Evolutionary conservation across 345 rosid genomes (phyloP).

Genomic region (Nasturtium officinale): DNA sequence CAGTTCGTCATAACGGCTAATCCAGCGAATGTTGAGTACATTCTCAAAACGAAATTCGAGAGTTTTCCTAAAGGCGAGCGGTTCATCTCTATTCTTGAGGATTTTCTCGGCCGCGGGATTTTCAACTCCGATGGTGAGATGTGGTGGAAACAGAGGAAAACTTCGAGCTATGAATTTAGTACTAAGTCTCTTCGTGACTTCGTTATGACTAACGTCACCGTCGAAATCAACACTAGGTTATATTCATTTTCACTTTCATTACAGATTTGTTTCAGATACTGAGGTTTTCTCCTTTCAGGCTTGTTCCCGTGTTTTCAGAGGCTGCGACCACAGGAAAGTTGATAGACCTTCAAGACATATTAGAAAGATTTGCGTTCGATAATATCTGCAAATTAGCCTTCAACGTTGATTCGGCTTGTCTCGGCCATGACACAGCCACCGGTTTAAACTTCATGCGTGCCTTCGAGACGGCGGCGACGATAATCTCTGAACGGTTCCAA

Average conservation of each 20-base stretch:
- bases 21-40: conserved; percentile 60
- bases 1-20: conserved; percentile 55
- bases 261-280: not conserved
- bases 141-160: conserved; percentile 76
- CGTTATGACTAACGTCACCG: conserved; percentile 55
- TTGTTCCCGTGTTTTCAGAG: conserved; percentile 55
- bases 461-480: conserved; percentile 50
- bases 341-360: conserved; percentile 61
- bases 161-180: conserved; percentile 76
- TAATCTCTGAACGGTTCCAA: conserved; percentile 48
- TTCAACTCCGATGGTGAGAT: conserved; percentile 64
- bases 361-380: conserved; percentile 72
- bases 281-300: conserved; percentile 39
- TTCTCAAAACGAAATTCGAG: conserved; percentile 63
- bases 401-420: conserved; percentile 61
- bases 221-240: conserved; percentile 42
- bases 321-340: conserved; percentile 41
- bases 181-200: conserved; percentile 69
- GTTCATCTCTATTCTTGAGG: conserved; percentile 41
- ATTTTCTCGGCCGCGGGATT: conserved; percentile 74
- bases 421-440: conserved; percentile 54
- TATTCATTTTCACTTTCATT: not conserved
- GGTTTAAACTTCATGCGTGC: conserved; percentile 48
- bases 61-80: conserved; percentile 57
- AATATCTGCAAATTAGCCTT: conserved; percentile 73